Evolutionary conservation across 2,329 filamentous ascomycete species (phyloP), one percentile per base, ranked within the genome.

Genomic region (Myriosclerotinia duriaeana): DNA sequence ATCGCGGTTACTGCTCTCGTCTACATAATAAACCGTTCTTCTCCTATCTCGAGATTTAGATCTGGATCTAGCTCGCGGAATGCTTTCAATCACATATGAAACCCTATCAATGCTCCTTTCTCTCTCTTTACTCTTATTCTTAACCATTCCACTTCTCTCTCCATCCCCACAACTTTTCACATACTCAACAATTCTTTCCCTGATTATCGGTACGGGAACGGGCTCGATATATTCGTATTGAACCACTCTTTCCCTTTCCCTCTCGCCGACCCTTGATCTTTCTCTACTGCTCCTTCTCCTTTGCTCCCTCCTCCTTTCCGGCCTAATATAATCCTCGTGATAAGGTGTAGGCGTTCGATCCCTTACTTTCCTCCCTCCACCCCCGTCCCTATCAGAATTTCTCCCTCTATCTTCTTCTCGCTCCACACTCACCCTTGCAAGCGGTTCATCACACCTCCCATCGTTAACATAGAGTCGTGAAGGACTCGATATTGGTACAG

Each of bases 241-340:
- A 3, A 38, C 7, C 1, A 26, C 34, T 11, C 22, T 34, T 8
- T 26, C 44, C 0, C 30, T 30, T 3, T 4, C n/a, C 38, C 38
- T 40, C 8, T 40, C 38, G 12, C 9, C 8, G 9, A 34, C 30
- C 6, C 30, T 34, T 34, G 30, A 5, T 34, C 30, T 34, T 34
- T 34, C 30, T 34, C 38, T 40, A n/a, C 20, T 48, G 2, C 98
- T 53, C 86, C 89, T 9, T 92, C 89, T 6, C 92, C 88, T 0
- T 92, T 93, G 12, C 84, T 98, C 77, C 97, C 79, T 93, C 93
- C 0, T 83, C 83, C 56, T 80, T 85, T 3, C 75, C 86, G 8
- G 81, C 82, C 67, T 89, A 75, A 80, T 81, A 17, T 85, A 91
- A 50, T 80, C 79, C 22, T 79, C 79, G 8, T 53, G 66, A 44